Base-by-base conservation (phyloP, 2,329 filamentous ascomycete species). In the Neopestalotiopsis clavispora region DNA sequence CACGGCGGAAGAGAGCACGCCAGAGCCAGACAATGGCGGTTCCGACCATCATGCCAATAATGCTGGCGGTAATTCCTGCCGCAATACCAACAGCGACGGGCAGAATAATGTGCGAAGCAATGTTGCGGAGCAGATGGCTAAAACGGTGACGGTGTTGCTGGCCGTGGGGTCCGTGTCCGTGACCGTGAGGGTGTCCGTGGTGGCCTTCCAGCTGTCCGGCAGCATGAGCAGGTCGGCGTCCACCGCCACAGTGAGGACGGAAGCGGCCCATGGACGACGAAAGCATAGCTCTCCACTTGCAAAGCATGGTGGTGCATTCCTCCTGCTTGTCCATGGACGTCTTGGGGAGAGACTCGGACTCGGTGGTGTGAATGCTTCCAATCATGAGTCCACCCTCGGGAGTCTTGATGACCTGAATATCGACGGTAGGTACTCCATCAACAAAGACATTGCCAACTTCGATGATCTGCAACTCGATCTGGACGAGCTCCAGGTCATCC, bases 1-100 rank as follows among this genome's bases (percentile, higher is more conserved):
- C 69, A 69, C 75, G 73, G 63, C 87, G 86, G 74, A 82, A 81
- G 70, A 90, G 77, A 70, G 84, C 80, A 71, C 87, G 86, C 83
- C 88, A 88, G 32, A 90, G 64, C 69, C 87, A 88, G 65, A 91
- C 85, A 67, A 90, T 82, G 66, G 91, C 74, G 65, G 87, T 89
- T 71, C 90, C 91, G 56, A 91, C 78, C 68, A 90, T 80, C 86
- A 94, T 91, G 67, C 90, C 91, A 61, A 93, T 77, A 56, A 92
- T 78, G 79, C 91, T 91, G 71, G 91, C 89, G 38, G 85, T 84
- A 67, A 93, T 86, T 75, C 92, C 92, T 59, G 90, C 90, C 30
- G 89, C 85, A 71, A 94, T 85, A 69, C 92, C 92, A 71, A 93
- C 85, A 66, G 92, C 80, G 66, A 93, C 84, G 1, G 92, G 92